Evolutionary conservation across 495 filamentous ascomycete species (phyloP).

Genomic region (Hypoxylon perforatum): DNA sequence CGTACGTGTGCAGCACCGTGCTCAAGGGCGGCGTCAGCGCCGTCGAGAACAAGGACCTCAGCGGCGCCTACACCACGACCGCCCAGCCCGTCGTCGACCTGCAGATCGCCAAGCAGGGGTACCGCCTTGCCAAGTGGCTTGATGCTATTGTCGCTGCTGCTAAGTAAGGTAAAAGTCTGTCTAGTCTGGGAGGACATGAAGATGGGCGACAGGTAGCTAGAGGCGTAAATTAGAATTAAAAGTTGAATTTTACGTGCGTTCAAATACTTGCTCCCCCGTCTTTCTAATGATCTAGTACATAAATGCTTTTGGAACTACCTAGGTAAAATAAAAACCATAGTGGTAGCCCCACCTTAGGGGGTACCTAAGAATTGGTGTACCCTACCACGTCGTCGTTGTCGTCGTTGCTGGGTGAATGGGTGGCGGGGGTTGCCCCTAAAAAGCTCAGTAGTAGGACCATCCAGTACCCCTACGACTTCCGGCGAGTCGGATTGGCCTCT

Average conservation of each 20-base stretch:
- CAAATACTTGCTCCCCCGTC: not conserved
- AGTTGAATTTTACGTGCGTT: not conserved
- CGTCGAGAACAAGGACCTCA: conserved; percentile 61
- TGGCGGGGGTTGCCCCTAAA: too few species aligned
- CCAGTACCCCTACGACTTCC: too few species aligned
- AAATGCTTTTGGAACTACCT: too few species aligned
- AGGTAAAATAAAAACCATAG: too few species aligned
- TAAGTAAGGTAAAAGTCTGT: not conserved
- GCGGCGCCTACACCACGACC: conserved; percentile 62
- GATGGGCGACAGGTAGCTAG: not conserved
- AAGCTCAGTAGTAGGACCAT: too few species aligned
- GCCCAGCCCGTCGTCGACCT: conserved; percentile 65
- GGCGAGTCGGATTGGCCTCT: too few species aligned
- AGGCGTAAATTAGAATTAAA: not conserved
- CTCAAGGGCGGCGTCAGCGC: conserved; percentile 60
- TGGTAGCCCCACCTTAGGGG: too few species aligned
- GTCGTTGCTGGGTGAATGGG: too few species aligned
- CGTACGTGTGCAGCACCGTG: conserved; percentile 65
- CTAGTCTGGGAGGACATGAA: not conserved
- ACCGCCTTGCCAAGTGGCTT: conserved; percentile 53
- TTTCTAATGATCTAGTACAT: not conserved
- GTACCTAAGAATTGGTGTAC: too few species aligned
- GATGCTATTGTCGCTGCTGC: conserved; percentile 46
- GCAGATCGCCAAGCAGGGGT: conserved; percentile 74
- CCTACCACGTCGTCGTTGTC: too few species aligned